phyloP scores from a whole-genome alignment of 116 monocot genomes.

The Iris pallida region DNA sequence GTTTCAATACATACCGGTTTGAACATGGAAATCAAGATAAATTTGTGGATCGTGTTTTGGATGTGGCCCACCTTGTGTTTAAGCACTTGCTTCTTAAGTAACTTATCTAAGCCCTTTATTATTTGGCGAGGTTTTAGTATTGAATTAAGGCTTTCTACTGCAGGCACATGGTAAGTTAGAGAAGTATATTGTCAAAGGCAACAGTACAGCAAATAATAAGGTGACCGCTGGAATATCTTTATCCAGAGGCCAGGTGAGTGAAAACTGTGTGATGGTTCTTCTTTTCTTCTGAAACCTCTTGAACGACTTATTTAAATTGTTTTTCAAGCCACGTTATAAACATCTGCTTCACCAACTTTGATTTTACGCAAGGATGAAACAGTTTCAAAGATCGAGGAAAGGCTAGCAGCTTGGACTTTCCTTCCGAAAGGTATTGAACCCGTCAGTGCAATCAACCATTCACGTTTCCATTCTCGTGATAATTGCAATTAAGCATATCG shows the following conservation, averaged over 20 bases:
- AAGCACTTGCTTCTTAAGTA: no score
- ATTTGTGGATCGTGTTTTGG: no score
- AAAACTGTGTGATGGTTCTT: background rate
- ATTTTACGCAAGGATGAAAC: constrained; percentile 42
- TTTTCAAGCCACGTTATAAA: no score
- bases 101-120: no score
- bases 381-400: constrained; percentile 53
- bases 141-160: background rate
- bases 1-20: no score
- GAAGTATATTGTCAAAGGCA: constrained; percentile 12
- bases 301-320: background rate
- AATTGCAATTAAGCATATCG: background rate
- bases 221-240: constrained; percentile 16
- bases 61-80: background rate
- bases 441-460: background rate
- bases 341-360: background rate
- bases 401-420: constrained; percentile 61
- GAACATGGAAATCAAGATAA: no score
- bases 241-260: constrained; percentile 26
- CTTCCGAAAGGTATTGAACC: constrained; percentile 54
- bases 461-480: background rate
- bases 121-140: background rate
- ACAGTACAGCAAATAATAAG: constrained; percentile 9
- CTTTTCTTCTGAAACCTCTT: background rate
- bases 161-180: constrained; percentile 34